Percentiles rank a stretch among this genome's conserved stretches.
These are phyloP conservation scores for Arctostaphylos glauca DNA, from an alignment of 148 eudicot genomes.

Conservation along the genomic window DNA sequence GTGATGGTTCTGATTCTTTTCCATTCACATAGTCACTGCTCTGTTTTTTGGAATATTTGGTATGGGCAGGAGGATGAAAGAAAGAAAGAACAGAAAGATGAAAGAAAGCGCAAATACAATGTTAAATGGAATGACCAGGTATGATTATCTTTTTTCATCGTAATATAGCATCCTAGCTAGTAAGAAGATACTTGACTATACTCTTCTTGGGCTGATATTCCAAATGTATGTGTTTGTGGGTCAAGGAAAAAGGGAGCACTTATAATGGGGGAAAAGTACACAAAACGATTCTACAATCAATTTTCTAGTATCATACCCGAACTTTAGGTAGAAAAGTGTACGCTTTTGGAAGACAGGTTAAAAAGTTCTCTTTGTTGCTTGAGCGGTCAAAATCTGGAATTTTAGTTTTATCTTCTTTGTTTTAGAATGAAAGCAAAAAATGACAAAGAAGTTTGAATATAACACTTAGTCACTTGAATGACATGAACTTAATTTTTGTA, in stretches of 20 bases:
- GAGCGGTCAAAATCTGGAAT: neutral
- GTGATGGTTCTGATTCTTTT: neutral
- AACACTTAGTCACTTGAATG: neutral
- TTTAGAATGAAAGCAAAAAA: neutral
- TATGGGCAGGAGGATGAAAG: conserved; percentile 66
- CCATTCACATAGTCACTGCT: neutral
- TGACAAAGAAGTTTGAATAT: neutral
- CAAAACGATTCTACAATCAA: neutral
- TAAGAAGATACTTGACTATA: neutral
- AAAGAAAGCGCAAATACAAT: conserved; percentile 83
- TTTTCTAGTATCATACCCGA: neutral
- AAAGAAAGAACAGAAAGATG: conserved; percentile 79
- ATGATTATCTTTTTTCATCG: neutral
- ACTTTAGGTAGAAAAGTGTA: neutral
- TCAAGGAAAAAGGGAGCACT: neutral
- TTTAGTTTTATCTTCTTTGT: neutral
- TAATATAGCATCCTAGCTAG: neutral
- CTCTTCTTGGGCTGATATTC: neutral
- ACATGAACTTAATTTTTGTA: neutral
- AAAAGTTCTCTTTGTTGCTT: neutral
- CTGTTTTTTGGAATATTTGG: neutral
- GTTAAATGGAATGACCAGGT: conserved; percentile 80
- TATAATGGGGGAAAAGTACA: neutral
- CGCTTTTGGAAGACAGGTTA: neutral
- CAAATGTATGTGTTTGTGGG: neutral